Evolutionary conservation across 2,329 filamentous ascomycete genomes (phyloP), one percentile per base, ranked within the genome.

Genomic region (Mariannaea sp.): DNA sequence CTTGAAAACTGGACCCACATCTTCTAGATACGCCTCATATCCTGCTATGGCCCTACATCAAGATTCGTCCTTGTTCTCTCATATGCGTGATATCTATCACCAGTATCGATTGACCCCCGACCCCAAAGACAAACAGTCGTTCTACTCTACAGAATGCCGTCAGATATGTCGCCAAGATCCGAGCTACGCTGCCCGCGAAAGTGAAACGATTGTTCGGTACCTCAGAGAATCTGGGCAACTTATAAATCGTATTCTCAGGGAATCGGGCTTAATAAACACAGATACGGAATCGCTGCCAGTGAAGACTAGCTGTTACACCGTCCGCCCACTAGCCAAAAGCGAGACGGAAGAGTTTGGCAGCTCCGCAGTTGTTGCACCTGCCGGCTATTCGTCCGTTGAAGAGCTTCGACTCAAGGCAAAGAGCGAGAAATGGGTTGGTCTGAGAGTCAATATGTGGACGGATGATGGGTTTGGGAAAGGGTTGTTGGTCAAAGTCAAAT

Each of bases 371-470:
- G 52, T 60, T 7, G 13, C 20, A 1, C 55, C 53, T 0, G 56
- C 56, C 1, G 66, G 62, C 0, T 61, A 59, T 9, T 24, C 49
- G 3, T 53, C 51, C 2, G 36, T 51, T 0, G 32, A 43, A 0
- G 42, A 59, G n/a, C 30, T 64, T n/a, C 56, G 53, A 29, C 7
- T 24, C 1, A 56, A 36, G 40, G 61, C 66, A 1, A 32, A 33
- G 7, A 9, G 7, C 2, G 60, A 65, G 24, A 57, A 52, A 4
- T 70, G 68, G 68, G 52, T 56, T 1, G 68, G 68, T 3, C 59
- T 67, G 60, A 61, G 65, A 29, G 66, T 68, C 3, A 65, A 68
- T 36, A 39, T 69, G 24, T 68, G 67, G 68, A 56, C 59, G 17
- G 65, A 65, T 3, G 26, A 30, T 10, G 47, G 32, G 4, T 17